phyloP scores from a whole-genome alignment of 1,284 basidiomycete genomes.

The Phlebopus sp. region DNA sequence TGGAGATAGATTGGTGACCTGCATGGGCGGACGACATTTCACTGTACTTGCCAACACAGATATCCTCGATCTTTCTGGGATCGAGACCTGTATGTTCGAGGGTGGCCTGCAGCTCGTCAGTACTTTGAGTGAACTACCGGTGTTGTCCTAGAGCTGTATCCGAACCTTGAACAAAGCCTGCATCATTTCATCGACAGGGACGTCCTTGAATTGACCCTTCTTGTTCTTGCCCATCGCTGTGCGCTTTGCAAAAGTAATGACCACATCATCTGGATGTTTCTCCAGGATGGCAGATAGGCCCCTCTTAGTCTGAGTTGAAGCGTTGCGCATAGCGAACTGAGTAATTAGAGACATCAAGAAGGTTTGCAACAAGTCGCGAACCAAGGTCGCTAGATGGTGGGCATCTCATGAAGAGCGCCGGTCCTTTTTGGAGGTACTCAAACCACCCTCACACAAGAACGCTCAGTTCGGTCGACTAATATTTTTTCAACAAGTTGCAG shows the following conservation, averaged over 20 bases:
- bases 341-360: constrained; percentile 16
- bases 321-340: constrained; percentile 10
- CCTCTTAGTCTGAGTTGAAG: constrained; percentile 44
- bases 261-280: constrained; percentile 77
- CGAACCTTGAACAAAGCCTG: constrained; percentile 64
- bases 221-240: constrained; percentile 74
- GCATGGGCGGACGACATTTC: background rate
- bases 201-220: constrained; percentile 81
- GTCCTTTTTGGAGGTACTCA: no score
- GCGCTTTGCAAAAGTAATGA: constrained; percentile 82
- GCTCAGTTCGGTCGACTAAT: no score
- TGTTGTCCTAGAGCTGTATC: background rate
- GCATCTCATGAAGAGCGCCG: constrained; percentile 2
- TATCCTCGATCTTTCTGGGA: constrained; percentile 69
- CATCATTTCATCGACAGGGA: constrained; percentile 71
- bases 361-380: background rate
- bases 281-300: constrained; percentile 51
- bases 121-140: background rate
- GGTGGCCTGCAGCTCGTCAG: constrained; percentile 37
- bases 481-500: no score
- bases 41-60: constrained; percentile 65
- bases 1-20: constrained; percentile 25
- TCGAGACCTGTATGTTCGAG: constrained; percentile 48
- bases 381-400: background rate
- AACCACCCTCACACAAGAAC: no score